Base-by-base conservation (phyloP, 768 basidiomycete species). In the Dioszegia crocea region DNA sequence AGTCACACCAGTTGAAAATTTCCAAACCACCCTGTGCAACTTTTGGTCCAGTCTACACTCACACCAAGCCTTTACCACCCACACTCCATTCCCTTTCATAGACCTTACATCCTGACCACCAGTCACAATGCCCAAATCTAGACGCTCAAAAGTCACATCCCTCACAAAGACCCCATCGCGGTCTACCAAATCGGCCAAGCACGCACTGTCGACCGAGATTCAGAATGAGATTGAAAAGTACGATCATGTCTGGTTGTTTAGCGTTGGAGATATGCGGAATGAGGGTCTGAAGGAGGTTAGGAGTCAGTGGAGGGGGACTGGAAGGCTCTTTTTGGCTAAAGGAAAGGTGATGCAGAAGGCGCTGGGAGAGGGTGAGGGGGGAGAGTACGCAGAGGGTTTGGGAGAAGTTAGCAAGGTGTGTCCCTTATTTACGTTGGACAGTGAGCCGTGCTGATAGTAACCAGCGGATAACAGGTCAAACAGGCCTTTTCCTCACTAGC, bases 231-330 rank as follows among this genome's bases (percentile, higher is more conserved):
- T 86, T 21, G 91, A 93, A 66, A 88, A 90, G 80, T 97, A 89
- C 86, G 84, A 84, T 71, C 93, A 96, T 77, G 88, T 90, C 79
- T 99, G 92, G 90, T 75, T 97, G 38, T 96, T 99, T 74, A 86
- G 88, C 67, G 90, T 97, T 4, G 93, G 92, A 16, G 85, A 91
- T 66, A 94, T 97, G 91, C 83, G 96, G 60, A 98, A 94, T 79
- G 80, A 91, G 26, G 88, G 91, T 78, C 80, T 99, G 38, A 93
- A 98, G 82, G 91, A 90, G 51, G 89, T 98, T 46, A 83, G 96
- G 64, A 86, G 85, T 60, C 80, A 88, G 63, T 99, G 96, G 96
- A 89, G 90, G 81, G 91, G 90, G 62, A 85, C 90, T 61, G 91
- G 89, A 55, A 85, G 91, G 66, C 84, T 94, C 78, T 93, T 91